Conservation (phyloP, 768 basidiomycete species). For the Suillus plorans region DNA sequence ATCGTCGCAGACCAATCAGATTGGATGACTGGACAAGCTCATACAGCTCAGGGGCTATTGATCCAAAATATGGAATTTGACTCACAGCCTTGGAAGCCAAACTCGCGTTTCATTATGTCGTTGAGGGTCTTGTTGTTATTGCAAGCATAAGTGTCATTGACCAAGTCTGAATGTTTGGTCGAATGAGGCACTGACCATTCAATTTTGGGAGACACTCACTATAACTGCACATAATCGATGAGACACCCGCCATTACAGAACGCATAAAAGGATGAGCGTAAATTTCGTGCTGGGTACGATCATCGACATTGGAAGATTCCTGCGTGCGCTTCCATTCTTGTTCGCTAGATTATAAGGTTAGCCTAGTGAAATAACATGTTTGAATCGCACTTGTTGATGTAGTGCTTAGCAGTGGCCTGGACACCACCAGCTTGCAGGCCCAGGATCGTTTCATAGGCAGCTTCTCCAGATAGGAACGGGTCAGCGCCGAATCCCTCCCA, state of each 20-base stretch:
- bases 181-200: constrained; percentile 7
- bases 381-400: constrained; percentile 60
- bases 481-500: constrained; percentile 97
- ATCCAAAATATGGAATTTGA: not conserved
- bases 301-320: constrained; percentile 39
- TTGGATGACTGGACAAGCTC: constrained; percentile 38
- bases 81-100: constrained; percentile 65
- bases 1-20: constrained; percentile 69
- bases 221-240: constrained; percentile 67
- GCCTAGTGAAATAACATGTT: not conserved
- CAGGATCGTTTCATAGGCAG: constrained; percentile 72
- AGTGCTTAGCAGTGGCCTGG: constrained; percentile 86
- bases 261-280: constrained; percentile 58
- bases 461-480: constrained; percentile 82
- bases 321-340: constrained; percentile 35
- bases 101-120: constrained; percentile 62
- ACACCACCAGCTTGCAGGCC: constrained; percentile 83
- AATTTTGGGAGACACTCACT: constrained; percentile 32
- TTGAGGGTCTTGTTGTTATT: constrained; percentile 62
- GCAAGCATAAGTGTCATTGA: constrained; percentile 63
- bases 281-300: constrained; percentile 52
- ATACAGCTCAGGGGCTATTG: not conserved
- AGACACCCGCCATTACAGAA: constrained; percentile 63
- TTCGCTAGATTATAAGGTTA: constrained; percentile 23
- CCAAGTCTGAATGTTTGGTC: constrained; percentile 39